Conservation (phyloP, 208 protist species). For the Naegleria lovaniensis region DNA sequence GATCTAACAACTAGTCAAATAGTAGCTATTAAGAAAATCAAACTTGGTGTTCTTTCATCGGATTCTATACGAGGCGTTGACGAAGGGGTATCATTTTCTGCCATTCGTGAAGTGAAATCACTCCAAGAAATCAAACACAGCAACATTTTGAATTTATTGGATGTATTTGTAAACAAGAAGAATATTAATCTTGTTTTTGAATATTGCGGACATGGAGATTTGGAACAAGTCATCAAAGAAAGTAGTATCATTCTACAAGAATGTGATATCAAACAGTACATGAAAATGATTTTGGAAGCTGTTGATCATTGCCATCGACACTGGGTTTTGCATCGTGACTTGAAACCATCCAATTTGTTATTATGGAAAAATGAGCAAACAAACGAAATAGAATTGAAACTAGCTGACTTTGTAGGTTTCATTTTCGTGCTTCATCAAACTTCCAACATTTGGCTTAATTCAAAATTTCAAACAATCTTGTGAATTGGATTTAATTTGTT, state of each 20-base stretch:
- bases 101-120: slow-evolving; percentile 71
- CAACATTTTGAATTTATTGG: slow-evolving; percentile 52
- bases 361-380: slow-evolving; percentile 4
- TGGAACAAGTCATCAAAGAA: slow-evolving; percentile 1
- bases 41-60: slow-evolving; percentile 43
- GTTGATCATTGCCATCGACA: neutral
- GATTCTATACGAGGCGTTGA: slow-evolving; percentile 48
- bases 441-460: neutral
- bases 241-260: neutral
- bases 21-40: slow-evolving; percentile 72
- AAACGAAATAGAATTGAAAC: neutral
- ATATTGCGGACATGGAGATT: neutral
- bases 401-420: slow-evolving; percentile 10
- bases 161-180: slow-evolving; percentile 10
- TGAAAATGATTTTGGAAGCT: slow-evolving; percentile 22
- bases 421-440: too few relatives aligned
- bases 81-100: slow-evolving; percentile 66
- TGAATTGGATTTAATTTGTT: too few relatives aligned
- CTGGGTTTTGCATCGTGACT: slow-evolving; percentile 33
- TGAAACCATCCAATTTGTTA: slow-evolving; percentile 34
- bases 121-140: slow-evolving; percentile 65
- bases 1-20: slow-evolving; percentile 28
- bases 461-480: neutral
- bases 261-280: slow-evolving; percentile 11
- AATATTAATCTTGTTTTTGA: slow-evolving; percentile 17